Conservation (phyloP, 2,329 filamentous ascomycete species). For the Alternaria metachromatica region DNA sequence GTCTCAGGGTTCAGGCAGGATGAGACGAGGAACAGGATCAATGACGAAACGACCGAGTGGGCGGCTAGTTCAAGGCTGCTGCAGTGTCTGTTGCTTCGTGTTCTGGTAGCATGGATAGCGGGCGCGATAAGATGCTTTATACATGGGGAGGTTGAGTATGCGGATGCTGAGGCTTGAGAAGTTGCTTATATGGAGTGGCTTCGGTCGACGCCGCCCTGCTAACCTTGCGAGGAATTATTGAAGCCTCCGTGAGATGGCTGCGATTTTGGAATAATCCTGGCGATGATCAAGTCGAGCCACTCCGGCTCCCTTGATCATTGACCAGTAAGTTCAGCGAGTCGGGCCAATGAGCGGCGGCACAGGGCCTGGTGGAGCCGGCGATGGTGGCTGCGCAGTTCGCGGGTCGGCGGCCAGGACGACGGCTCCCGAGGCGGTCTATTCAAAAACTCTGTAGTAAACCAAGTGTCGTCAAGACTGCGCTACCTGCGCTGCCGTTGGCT, state of each 20-base stretch:
- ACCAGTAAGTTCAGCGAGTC: conserved; percentile 13
- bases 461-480: conserved; percentile 11
- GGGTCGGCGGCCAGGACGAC: conserved; percentile 10
- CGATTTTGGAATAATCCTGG: conserved; percentile 38
- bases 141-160: conserved; percentile 14
- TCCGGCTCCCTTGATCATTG: conserved; percentile 30
- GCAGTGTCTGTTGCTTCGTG: conserved; percentile 20
- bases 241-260: conserved; percentile 25
- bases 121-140: conserved; percentile 36
- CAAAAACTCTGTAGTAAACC: conserved; percentile 13
- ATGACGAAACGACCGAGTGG: conserved; percentile 23
- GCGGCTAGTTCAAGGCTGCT: conserved; percentile 17
- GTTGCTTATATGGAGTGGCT: conserved; percentile 32
- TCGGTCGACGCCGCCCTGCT: conserved; percentile 39
- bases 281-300: conserved; percentile 42
- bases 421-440: conserved; percentile 14
- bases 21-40: conserved; percentile 19
- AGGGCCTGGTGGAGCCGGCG: conserved; percentile 16
- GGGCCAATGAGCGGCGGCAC: conserved; percentile 28
- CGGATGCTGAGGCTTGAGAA: conserved; percentile 19
- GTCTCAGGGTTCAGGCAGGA: conserved; percentile 20
- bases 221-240: conserved; percentile 33
- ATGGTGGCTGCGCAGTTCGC: conserved; percentile 30
- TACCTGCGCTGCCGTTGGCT: conserved; percentile 15
- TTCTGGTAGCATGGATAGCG: conserved; percentile 20